A percentile compares a stretch with the other conserved stretches of the same genome.
Evolutionary conservation across 2,329 filamentous ascomycete species (phyloP).

Genomic region (Diaporthe longicolla): DNA sequence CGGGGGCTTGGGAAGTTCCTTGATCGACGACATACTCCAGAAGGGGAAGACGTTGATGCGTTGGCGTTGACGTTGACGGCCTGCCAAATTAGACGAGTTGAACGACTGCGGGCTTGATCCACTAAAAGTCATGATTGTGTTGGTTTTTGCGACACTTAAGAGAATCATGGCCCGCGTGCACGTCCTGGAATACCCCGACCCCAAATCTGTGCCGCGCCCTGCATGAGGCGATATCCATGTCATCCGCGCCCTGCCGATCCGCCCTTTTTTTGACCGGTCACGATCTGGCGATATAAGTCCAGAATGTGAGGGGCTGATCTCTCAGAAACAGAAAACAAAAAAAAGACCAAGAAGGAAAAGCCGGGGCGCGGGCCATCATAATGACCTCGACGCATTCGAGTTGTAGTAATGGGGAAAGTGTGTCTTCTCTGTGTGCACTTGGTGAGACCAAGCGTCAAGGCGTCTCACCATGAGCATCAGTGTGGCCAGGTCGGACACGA

Average conservation of each 20-base stretch:
- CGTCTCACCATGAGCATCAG: too few species aligned
- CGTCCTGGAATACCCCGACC: neutral
- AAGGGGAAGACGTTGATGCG: too few species aligned
- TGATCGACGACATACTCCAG: slow-evolving; percentile 8
- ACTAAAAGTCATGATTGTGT: neutral
- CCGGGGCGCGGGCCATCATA: neutral
- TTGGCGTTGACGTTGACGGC: too few species aligned
- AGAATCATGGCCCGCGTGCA: neutral
- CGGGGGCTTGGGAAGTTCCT: slow-evolving; percentile 33
- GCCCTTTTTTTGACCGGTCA: neutral
- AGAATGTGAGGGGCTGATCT: neutral
- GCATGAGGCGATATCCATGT: slow-evolving; percentile 1
- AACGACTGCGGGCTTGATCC: too few species aligned
- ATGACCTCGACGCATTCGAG: neutral
- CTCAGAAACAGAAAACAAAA: too few species aligned
- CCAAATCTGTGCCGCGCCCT: slow-evolving; percentile 15
- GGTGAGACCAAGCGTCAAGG: too few species aligned
- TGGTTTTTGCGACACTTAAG: neutral
- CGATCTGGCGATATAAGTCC: neutral
- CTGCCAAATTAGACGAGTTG: neutral
- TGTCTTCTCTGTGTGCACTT: too few species aligned
- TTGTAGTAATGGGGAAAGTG: too few species aligned
- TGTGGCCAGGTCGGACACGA: too few species aligned
- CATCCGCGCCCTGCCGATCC: slow-evolving; percentile 18
- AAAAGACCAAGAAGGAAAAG: too few species aligned